Percentiles rank a stretch among this genome's conserved stretches.
Evolutionary conservation across 768 basidiomycete species (phyloP).

Genomic region (Boletus speciosus): DNA sequence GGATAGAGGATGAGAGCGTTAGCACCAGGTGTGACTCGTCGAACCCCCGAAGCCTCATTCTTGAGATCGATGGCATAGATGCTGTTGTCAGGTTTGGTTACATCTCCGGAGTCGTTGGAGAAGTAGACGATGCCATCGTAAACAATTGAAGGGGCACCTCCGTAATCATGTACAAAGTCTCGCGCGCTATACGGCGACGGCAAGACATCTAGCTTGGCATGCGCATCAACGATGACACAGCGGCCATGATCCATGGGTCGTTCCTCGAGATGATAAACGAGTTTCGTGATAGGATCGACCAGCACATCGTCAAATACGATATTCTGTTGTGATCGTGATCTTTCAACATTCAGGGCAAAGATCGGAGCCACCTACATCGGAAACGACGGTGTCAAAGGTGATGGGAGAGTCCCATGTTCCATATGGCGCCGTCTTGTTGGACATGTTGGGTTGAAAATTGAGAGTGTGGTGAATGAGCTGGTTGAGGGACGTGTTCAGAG

Average conservation of each 20-base stretch:
- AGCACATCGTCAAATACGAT: constrained; percentile 41
- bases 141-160: constrained; percentile 56
- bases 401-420: constrained; percentile 62
- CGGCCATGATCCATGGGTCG: constrained; percentile 45
- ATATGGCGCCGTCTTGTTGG: constrained; percentile 39
- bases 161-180: constrained; percentile 64
- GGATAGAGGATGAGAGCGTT: background rate
- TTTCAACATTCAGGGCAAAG: too few species aligned
- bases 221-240: constrained; percentile 49
- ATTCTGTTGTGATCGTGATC: constrained; percentile 13
- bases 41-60: background rate
- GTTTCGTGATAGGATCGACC: constrained; percentile 46
- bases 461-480: background rate
- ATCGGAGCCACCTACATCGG: constrained; percentile 29
- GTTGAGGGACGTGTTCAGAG: background rate
- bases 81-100: constrained; percentile 32
- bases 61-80: constrained; percentile 42
- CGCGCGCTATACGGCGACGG: constrained; percentile 51
- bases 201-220: constrained; percentile 43
- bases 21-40: constrained; percentile 42
- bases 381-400: constrained; percentile 44
- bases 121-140: constrained; percentile 51
- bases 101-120: constrained; percentile 41
- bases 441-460: background rate
- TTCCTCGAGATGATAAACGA: constrained; percentile 54